Percentiles rank a stretch among this genome's conserved stretches.
Evolutionary conservation across 192 early-diverging fungal species (phyloP).

Genomic region (Kickxella alabastrina): DNA sequence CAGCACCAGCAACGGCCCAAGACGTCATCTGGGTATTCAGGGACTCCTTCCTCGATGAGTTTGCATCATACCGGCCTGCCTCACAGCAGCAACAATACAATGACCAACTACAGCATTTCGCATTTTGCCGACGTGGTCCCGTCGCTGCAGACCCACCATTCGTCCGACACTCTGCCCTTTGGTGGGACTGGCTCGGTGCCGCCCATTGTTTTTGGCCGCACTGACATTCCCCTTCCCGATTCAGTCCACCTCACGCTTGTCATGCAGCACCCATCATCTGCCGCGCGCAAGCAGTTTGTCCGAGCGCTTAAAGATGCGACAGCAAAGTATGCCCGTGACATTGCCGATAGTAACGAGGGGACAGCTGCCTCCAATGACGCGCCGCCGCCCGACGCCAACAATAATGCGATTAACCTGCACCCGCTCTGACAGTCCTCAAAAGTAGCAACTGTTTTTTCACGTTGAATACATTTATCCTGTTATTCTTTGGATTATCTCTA

Average conservation of each 20-base stretch:
- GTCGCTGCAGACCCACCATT: constrained; percentile 5
- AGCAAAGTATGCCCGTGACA: constrained; percentile 8
- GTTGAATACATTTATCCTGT: no score
- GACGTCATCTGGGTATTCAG: constrained; percentile 23
- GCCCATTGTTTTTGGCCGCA: constrained; percentile 1
- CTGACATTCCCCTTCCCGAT: constrained; percentile 9
- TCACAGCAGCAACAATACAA: constrained; percentile 13
- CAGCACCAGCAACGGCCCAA: constrained; percentile 35
- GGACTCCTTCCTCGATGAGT: background rate
- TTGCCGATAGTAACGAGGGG: background rate
- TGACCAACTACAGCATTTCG: constrained; percentile 1
- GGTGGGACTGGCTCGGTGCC: background rate
- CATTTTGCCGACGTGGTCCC: constrained; percentile 1
- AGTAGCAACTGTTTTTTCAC: no score
- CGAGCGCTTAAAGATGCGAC: constrained; percentile 41
- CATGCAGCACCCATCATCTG: constrained; percentile 43
- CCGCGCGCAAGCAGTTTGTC: constrained; percentile 45
- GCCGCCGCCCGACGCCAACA: constrained; percentile 14
- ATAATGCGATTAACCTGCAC: constrained; percentile 35
- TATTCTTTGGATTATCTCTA: no score
- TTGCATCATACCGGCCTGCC: constrained; percentile 1
- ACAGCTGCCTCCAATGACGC: background rate
- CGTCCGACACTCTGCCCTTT: background rate
- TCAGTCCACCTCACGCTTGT: constrained; percentile 43
- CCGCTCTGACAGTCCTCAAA: no score